Evolutionary conservation across 1,284 basidiomycete species (phyloP), one percentile per base, ranked within the genome.

Genomic region (Violaceomyces palustris): DNA sequence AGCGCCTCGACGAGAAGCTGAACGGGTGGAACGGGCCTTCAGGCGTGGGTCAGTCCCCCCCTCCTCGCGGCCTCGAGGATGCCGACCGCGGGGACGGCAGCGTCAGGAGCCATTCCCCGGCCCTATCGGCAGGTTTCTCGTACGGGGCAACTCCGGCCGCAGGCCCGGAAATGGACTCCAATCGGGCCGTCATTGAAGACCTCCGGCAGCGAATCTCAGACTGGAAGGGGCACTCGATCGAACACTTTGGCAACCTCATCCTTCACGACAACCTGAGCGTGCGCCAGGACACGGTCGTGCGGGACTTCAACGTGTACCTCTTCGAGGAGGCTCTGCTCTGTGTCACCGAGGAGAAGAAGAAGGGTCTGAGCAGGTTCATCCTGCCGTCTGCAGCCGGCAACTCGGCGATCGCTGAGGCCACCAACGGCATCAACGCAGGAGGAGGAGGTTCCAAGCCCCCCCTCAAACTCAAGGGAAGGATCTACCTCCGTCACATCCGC

Each of bases 281-380:
- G 31, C 81, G 90, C 35, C 84, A 92, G 45, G 89, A 91, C 62
- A 77, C 83, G 9, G 82, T 90, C 43, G 83, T 90, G 21, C 82
- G 88, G 44, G 88, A 93, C 72, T 92, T 93, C 74, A 88, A 85
- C 70, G 88, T 96, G 46, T 96, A 97, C 75, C 81, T 98, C 30
- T 97, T 96, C 81, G 84, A 86, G 66, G 88, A 96, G 70, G 93
- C 93, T 9, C 85, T 98, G 50, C 89, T 97, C 50, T 98, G 92
- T 74, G 88, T 97, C 12, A 82, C 87, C 18, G 93, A 97, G 72
- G 92, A 96, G 75, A 86, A 85, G 77, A 90, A 88, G 67, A 83
- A 85, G 18, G 66, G 74, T 0, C 79, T 83, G 1, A 77, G 88
- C 2, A 83, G 83, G 5, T 79, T 87, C 36, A 78, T 88, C 35